These are phyloP conservation scores for Proliferodiscus dingleyae DNA, from an alignment of 2,329 filamentous ascomycete species.

Conservation along the genomic window DNA sequence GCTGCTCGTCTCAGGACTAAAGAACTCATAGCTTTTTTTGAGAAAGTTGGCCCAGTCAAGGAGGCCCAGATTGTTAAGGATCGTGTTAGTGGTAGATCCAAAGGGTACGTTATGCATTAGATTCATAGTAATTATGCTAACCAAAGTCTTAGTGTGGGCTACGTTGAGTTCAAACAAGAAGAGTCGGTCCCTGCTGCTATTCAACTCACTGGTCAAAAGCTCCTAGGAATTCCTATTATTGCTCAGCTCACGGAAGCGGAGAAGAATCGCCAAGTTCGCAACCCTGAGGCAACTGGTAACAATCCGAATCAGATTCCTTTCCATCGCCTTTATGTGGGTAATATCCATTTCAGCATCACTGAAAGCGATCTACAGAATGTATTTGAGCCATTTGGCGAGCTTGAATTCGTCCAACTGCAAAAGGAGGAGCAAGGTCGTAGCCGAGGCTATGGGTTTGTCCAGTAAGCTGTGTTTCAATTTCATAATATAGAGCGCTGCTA, in stretches of 20 bases:
- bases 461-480: conserved; percentile 65
- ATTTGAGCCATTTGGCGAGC: conserved; percentile 94
- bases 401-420: conserved; percentile 95
- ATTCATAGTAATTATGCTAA: conserved; percentile 21
- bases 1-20: conserved; percentile 88
- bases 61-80: conserved; percentile 99
- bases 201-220: conserved; percentile 96
- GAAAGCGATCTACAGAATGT: conserved; percentile 93
- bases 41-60: conserved; percentile 89
- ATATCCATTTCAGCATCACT: conserved; percentile 99
- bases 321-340: conserved; percentile 96
- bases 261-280: conserved; percentile 95
- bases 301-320: conserved; percentile 85
- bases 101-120: conserved; percentile 64
- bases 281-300: conserved; percentile 61
- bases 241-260: conserved; percentile 98
- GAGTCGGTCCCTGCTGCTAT: conserved; percentile 90
- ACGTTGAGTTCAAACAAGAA: conserved; percentile 97
- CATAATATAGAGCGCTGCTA: conserved; percentile 28
- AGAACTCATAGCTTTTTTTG: conserved; percentile 91
- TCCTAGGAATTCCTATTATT: conserved; percentile 97
- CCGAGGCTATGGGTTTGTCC: conserved; percentile 96
- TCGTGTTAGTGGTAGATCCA: conserved; percentile 90
- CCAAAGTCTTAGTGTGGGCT: conserved; percentile 73
- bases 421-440: conserved; percentile 90